These are phyloP conservation scores for Firmiana major DNA, from an alignment of 345 rosid species.

Conservation along the genomic window DNA sequence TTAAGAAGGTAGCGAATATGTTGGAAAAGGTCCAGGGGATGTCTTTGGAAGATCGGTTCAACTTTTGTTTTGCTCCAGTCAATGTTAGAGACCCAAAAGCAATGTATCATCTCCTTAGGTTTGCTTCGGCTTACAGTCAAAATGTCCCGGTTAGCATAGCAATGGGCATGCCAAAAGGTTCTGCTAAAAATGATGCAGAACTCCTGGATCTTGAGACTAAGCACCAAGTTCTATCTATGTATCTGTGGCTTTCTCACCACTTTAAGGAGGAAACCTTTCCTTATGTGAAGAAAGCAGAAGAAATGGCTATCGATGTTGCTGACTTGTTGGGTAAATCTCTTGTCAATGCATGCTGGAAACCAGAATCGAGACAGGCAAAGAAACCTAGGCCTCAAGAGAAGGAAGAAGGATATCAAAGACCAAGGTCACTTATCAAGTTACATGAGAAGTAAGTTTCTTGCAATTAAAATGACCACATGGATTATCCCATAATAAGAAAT, in stretches of 20 bases:
- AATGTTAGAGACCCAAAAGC: constrained; percentile 88
- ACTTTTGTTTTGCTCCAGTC: constrained; percentile 95
- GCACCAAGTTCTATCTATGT: constrained; percentile 86
- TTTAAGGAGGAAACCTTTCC: constrained; percentile 72
- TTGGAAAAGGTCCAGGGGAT: constrained; percentile 74
- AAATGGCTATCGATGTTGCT: constrained; percentile 75
- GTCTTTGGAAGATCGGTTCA: constrained; percentile 83
- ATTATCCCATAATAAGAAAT: not conserved
- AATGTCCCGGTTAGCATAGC: constrained; percentile 70
- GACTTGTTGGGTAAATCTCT: constrained; percentile 82
- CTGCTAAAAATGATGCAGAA: constrained; percentile 74
- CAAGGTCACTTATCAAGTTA: constrained; percentile 47
- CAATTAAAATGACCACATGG: not conserved
- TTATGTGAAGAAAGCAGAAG: constrained; percentile 65
- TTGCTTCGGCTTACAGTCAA: constrained; percentile 66
- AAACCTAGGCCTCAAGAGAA: constrained; percentile 37
- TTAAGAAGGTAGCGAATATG: constrained; percentile 94
- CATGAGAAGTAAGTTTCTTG: constrained; percentile 36
- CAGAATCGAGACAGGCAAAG: constrained; percentile 52
- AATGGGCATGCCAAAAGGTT: constrained; percentile 90
- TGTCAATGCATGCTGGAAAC: constrained; percentile 68
- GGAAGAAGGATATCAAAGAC: constrained; percentile 54
- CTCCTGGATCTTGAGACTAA: constrained; percentile 81
- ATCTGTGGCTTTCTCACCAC: constrained; percentile 88
- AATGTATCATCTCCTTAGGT: constrained; percentile 74